Evolutionary conservation across 164 flowering plant genomes (phyloP).

Genomic region (Malania oleifera): DNA sequence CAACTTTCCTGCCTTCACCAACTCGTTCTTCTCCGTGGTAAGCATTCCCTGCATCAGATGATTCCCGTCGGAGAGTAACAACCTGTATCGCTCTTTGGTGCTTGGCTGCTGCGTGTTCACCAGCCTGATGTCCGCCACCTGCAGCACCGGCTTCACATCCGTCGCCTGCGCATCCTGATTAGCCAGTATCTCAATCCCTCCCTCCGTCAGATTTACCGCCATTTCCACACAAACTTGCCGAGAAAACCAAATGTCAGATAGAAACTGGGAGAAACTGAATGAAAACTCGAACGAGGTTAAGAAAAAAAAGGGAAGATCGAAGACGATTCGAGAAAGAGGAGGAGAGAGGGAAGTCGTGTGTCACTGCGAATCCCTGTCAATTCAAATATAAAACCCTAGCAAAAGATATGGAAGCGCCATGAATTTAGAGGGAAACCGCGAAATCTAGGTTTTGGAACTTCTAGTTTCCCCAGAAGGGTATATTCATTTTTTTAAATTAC

Average conservation of each 20-base stretch:
- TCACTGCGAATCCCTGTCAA: too few species aligned
- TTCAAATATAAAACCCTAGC: too few species aligned
- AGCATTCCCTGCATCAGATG: constrained; percentile 78
- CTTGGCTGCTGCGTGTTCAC: constrained; percentile 30
- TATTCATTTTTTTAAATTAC: too few species aligned
- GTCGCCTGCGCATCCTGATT: constrained; percentile 19
- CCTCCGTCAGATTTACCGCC: constrained; percentile 42
- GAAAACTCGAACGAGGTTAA: background rate
- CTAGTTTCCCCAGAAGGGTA: too few species aligned
- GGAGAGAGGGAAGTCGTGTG: too few species aligned
- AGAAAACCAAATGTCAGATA: too few species aligned
- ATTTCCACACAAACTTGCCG: too few species aligned
- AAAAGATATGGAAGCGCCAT: constrained; percentile 9
- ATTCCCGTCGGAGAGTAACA: constrained; percentile 69
- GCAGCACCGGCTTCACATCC: constrained; percentile 48
- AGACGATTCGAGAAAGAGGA: background rate
- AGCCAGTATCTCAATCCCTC: constrained; percentile 36
- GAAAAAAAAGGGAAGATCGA: background rate
- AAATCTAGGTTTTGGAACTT: too few species aligned
- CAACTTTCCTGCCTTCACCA: constrained; percentile 44
- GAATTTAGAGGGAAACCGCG: background rate
- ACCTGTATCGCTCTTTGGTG: constrained; percentile 50
- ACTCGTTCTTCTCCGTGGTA: constrained; percentile 57
- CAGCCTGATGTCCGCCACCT: constrained; percentile 42
- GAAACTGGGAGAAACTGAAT: background rate